Evolutionary conservation across 2,329 filamentous ascomycete genomes (phyloP).

Genomic region (Aspergillus alliaceus): DNA sequence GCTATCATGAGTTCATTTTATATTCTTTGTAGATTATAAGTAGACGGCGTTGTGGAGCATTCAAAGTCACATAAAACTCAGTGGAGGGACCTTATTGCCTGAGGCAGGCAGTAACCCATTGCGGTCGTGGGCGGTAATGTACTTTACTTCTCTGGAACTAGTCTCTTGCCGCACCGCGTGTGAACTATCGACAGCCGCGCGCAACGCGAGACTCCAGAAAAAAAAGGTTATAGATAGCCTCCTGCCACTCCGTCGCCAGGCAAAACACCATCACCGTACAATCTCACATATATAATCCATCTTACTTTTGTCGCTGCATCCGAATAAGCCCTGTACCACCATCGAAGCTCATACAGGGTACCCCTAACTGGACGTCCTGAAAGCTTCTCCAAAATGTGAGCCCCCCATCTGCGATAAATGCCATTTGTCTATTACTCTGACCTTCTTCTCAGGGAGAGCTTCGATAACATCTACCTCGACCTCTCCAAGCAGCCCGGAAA

Average conservation of each 20-base stretch:
- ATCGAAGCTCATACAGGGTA: background rate
- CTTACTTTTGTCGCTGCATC: constrained; percentile 1
- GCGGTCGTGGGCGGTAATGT: background rate
- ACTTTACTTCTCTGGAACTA: constrained; percentile 3
- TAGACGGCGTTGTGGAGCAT: too few relatives aligned
- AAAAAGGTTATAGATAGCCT: constrained; percentile 13
- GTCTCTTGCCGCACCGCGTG: constrained; percentile 13
- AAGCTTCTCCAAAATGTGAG: constrained; percentile 38
- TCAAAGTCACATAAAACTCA: too few relatives aligned
- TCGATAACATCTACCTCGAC: constrained; percentile 96
- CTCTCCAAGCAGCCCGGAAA: constrained; percentile 89
- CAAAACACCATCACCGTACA: background rate
- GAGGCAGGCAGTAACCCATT: constrained; percentile 3
- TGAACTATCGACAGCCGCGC: constrained; percentile 16
- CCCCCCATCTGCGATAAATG: constrained; percentile 4
- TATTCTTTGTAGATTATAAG: background rate
- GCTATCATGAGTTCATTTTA: background rate
- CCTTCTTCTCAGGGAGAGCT: constrained; percentile 68
- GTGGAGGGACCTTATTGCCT: constrained; percentile 1
- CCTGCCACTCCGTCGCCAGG: background rate
- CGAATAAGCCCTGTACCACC: background rate
- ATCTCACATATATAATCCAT: background rate
- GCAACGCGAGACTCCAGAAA: constrained; percentile 25
- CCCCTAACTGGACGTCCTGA: constrained; percentile 3
- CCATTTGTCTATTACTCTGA: constrained; percentile 9